Conservation (phyloP, 2,329 filamentous ascomycete genomes). For the Claviceps arundinis region DNA sequence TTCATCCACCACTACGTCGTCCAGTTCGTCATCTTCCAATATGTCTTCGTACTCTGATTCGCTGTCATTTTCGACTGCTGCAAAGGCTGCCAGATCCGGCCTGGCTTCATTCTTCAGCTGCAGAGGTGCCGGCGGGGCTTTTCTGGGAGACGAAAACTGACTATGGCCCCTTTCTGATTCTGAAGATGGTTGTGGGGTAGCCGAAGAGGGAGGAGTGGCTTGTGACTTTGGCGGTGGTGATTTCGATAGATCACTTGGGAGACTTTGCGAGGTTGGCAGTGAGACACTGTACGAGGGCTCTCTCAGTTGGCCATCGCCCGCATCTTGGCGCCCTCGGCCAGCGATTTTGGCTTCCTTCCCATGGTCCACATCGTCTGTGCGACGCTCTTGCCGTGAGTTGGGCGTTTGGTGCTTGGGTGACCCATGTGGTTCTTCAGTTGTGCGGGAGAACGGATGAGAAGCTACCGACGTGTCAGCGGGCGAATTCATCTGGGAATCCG, state of each 20-base stretch:
- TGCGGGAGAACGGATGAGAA: conserved; percentile 52
- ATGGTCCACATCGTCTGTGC: conserved; percentile 41
- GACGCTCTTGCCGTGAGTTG: conserved; percentile 42
- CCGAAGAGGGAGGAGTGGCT: conserved; percentile 23
- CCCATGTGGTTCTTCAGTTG: conserved; percentile 34
- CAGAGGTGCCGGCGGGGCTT: conserved; percentile 73
- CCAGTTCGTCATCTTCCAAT: conserved; percentile 39
- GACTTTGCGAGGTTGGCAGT: conserved; percentile 42
- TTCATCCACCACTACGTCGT: conserved; percentile 44
- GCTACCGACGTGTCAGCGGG: conserved; percentile 47
- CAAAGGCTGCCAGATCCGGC: conserved; percentile 10
- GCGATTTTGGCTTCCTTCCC: conserved; percentile 38
- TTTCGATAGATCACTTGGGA: conserved; percentile 38
- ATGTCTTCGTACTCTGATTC: conserved; percentile 78
- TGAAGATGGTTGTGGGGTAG: conserved; percentile 30
- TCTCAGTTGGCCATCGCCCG: conserved; percentile 26
- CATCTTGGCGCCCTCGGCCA: conserved; percentile 31
- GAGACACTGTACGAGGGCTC: conserved; percentile 37
- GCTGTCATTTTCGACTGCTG: conserved; percentile 46
- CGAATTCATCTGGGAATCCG: conserved; percentile 38
- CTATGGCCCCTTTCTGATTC: conserved; percentile 30
- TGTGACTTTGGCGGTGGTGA: conserved; percentile 40
- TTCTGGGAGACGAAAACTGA: conserved; percentile 52
- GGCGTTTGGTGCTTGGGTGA: conserved; percentile 43
- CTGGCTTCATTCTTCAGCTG: conserved; percentile 38